These are phyloP conservation scores for Ophiostoma tasmaniense DNA, from an alignment of 2,329 filamentous ascomycete species.

Conservation along the genomic window DNA sequence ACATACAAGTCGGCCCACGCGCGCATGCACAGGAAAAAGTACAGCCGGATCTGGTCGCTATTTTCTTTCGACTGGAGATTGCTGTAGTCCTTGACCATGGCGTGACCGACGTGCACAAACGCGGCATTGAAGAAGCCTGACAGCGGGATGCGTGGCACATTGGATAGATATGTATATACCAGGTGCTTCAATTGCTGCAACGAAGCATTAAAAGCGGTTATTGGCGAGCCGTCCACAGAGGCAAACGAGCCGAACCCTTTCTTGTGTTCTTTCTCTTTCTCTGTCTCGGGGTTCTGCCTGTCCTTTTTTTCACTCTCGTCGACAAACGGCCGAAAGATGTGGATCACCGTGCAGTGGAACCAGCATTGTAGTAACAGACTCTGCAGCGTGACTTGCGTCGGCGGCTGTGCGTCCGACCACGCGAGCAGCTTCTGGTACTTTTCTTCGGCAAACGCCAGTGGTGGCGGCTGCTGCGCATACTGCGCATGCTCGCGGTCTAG, in stretches of 20 bases:
- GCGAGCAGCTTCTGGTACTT: constrained; percentile 21
- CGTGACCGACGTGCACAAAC: constrained; percentile 26
- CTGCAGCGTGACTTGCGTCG: constrained; percentile 11
- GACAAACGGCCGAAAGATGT: constrained; percentile 19
- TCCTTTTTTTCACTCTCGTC: constrained; percentile 1
- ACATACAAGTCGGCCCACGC: constrained; percentile 24
- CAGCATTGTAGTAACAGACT: constrained; percentile 19
- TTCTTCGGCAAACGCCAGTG: constrained; percentile 20
- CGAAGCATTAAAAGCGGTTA: neutral
- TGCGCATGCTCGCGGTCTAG: neutral
- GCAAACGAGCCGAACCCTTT: neutral
- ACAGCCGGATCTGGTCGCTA: constrained; percentile 17
- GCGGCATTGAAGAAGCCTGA: constrained; percentile 25
- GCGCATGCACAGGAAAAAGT: constrained; percentile 25
- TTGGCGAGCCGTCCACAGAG: neutral
- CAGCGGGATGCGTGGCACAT: constrained; percentile 15
- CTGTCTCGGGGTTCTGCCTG: neutral
- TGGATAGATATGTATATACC: neutral
- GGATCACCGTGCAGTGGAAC: constrained; percentile 16
- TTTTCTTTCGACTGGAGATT: constrained; percentile 1
- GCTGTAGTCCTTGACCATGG: constrained; percentile 20
- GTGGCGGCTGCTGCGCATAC: constrained; percentile 5
- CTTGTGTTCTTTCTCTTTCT: neutral
- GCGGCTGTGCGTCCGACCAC: constrained; percentile 19
- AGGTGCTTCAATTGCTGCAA: neutral